phyloP scores from a whole-genome alignment of 23 red algal genomes.

The Gracilariopsis chorda region DNA sequence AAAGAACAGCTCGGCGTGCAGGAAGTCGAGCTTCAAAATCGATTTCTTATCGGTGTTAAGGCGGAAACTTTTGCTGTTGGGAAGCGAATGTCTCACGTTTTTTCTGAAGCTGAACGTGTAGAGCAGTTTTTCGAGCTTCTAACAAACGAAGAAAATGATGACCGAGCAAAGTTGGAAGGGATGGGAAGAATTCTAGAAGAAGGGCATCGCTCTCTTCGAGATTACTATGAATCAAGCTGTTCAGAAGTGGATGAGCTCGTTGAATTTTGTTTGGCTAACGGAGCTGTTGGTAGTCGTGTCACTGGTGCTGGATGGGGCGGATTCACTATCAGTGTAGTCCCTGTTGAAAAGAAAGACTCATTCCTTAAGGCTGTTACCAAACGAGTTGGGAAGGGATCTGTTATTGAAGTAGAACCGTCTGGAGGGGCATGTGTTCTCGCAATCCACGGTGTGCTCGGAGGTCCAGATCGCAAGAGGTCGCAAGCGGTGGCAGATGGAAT shows the following conservation, averaged over 20 bases:
- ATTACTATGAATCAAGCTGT: constrained; percentile 45
- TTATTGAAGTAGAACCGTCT: constrained; percentile 31
- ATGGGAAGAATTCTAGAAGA: constrained; percentile 53
- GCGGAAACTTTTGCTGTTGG: constrained; percentile 14
- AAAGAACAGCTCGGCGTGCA: constrained; percentile 3
- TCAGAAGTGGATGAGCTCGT: constrained; percentile 41
- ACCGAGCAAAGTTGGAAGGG: not conserved
- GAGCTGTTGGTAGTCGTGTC: constrained; percentile 44
- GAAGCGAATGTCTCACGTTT: constrained; percentile 56
- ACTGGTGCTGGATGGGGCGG: constrained; percentile 69
- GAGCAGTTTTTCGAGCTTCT: constrained; percentile 22
- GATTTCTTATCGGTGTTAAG: constrained; percentile 47
- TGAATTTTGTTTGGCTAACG: constrained; percentile 27
- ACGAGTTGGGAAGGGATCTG: not conserved
- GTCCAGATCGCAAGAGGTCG: not conserved
- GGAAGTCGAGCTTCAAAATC: constrained; percentile 35
- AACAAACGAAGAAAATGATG: not conserved
- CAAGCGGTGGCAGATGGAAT: too few species aligned
- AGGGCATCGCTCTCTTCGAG: constrained; percentile 27
- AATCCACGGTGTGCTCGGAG: constrained; percentile 10
- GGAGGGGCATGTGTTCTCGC: constrained; percentile 44
- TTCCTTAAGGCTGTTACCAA: constrained; percentile 1
- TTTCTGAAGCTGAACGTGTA: constrained; percentile 48
- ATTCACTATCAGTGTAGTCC: constrained; percentile 55
- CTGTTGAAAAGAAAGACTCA: not conserved